Base-by-base conservation (phyloP, 805 yeast species). In the Debaryomyces castellii region DNA sequence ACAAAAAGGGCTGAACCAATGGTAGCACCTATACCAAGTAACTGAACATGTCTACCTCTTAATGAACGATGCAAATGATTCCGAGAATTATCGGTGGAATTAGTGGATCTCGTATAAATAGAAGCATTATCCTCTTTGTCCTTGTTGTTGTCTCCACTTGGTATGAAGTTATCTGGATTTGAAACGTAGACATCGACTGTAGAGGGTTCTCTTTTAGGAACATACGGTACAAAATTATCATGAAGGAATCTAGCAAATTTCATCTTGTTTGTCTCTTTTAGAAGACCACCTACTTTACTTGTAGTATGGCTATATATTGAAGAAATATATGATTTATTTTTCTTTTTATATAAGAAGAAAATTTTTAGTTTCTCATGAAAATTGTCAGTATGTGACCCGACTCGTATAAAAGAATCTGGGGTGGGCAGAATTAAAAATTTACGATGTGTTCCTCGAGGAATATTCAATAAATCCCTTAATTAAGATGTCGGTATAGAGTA, bases 1-100 rank as follows among this genome's bases (percentile, higher is more conserved):
- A 86, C 89, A 52, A 87, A 87, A 5, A 87, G 67, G 7, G 87
- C 92, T 1, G 92, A 84, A 33, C 95, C 95, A 51, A 87, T 85
- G 33, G 89, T 84, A 43, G 92, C 94, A 16, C 92, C 89, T 20
- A 88, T 83, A 10, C 89, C 86, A 49, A 88, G 82, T 43, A 88
- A 72, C 57, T 87, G 89, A 21, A 88, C 82, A 66, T 89, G 96
- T 47, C 96, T 71, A 43, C 82, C 80, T 49, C 74, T 67, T 45
- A 87, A 69, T 23, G 74, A 73, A 39, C 92, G 51, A 39, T 63
- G 70, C 14, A 65, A 43, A 3, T 36, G 47, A 40, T 49, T 52
- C 8, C 38, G 49, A 27, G 47, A 45, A 36, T 45, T 51, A 8
- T 47, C 36, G 1, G 57, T 49, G 0, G 59, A 50, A 7, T 44